Evolutionary conservation across 306 rosid genomes (phyloP), one percentile per base, ranked within the genome.

Genomic region (Pterocarpus macrocarpus): DNA sequence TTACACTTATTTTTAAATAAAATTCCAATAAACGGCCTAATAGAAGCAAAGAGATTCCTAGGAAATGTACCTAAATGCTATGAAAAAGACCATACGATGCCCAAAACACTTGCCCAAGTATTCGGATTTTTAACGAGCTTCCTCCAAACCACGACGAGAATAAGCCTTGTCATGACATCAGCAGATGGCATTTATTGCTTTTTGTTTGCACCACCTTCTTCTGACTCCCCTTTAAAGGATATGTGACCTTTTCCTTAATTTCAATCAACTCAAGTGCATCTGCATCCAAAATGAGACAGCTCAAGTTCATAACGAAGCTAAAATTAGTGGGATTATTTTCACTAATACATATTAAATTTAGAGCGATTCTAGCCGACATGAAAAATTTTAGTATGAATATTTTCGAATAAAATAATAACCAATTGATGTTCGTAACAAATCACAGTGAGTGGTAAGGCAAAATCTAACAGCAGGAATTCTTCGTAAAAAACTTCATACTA

Each of bases 71-170:
- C 88, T 90, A 82, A 35, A 91, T 49, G 97, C 88, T 30, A 92
- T 17, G 64, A 92, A 92, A 50, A 92, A 50, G 97, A 92, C 97
- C 97, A 92, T 7, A 66, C 66, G 3, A 92, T 58, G 68, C 97
- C 97, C 0, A 88, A 3, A 52, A 88, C 83, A 64, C 94, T 90
- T 0, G 95, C 85, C 34, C 90, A 90, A 0, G 95, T 88, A 78
- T 92, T 92, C 72, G 97, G 97, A 70, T 92, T 92, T 80, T 91
- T 67, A 0, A 92, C 88, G 64, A 91, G 97, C 81, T 91, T 90
- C 73, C 94, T 88, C 96, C 96, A 91, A 22, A 91, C 96, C 94
- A 91, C 86, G 67, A 90, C 88, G 49, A 92, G 88, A 13, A 89
- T 87, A 15, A 92, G 95, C 76, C 88, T 88, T 10, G 94, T 90